Evolutionary conservation across 345 rosid species (phyloP), one percentile per base, ranked within the genome.

Genomic region (Isatis tinctoria): DNA sequence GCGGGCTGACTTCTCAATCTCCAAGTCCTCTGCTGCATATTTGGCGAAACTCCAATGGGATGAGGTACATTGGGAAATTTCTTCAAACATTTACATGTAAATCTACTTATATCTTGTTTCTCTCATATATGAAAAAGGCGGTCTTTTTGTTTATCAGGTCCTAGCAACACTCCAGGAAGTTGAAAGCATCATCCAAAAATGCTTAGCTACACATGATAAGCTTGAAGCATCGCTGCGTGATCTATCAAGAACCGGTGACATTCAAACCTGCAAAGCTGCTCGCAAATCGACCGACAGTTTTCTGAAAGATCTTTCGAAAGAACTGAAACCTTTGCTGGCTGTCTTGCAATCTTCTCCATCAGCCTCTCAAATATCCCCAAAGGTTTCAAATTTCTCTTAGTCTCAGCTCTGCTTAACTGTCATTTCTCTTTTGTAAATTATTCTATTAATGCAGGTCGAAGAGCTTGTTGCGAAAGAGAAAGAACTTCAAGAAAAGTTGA

Each of bases 21-120:
- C 99, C 75, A 92, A 90, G 85, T 90, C 91, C 39, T 96, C 99
- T 17, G 73, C 97, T 32, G 78, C 96, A 60, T 96, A 96, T 82
- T 76, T 96, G 81, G 95, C 97, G n/a, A 96, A 87, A 83, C 85
- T 83, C 62, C 96, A 96, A 72, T 96, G 94, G 98, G 98, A 96
- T 74, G 96, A 96, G 85, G 99, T 92, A 73, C 68, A 73, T 70
- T 68, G 41, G 24, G 54, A 48, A 11, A 27, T 36, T 43, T 28
- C 18, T 8, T 36, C 9, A 65, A 35, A 69, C 32, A 20, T 18
- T 7, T 17, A 28, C 22, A 3, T 18, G 6, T 13, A 22, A 45
- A 45, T 69, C 6, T 41, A 35, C 12, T 36, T 37, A 35, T 32
- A 10, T 14, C 12, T 22, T 35, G 18, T 32, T 41, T 64, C 44